Percentiles rank a stretch among this genome's conserved stretches.
These are phyloP conservation scores for Sphagnum contortum DNA, from an alignment of 225 moss, liverwort and hornwort genomes.

Conservation along the genomic window DNA sequence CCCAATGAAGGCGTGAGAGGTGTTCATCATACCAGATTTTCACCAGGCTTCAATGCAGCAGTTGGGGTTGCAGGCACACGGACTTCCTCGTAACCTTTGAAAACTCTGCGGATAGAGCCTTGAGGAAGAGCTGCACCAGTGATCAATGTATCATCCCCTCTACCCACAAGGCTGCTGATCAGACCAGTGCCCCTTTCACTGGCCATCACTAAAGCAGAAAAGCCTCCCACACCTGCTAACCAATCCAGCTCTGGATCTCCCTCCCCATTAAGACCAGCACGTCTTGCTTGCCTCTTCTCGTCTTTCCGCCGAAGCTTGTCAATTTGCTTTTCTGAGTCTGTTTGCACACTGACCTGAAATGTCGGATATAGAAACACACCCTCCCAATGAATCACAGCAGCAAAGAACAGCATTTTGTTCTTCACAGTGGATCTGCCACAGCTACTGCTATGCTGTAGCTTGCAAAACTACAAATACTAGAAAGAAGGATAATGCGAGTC, in stretches of 20 bases:
- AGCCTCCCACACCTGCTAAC: conserved; percentile 74
- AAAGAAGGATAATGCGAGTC: neutral
- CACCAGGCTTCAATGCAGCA: conserved; percentile 58
- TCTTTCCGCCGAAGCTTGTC: conserved; percentile 94
- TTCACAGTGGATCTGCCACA: no score
- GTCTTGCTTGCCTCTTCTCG: conserved; percentile 85
- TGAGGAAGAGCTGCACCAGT: conserved; percentile 63
- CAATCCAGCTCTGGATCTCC: conserved; percentile 81
- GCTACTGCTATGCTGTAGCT: no score
- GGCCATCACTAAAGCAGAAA: conserved; percentile 77
- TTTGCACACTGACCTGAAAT: conserved; percentile 85
- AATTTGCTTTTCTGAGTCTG: conserved; percentile 70
- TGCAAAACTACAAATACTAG: no score
- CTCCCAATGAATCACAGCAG: no score
- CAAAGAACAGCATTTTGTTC: no score
- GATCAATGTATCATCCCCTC: conserved; percentile 72
- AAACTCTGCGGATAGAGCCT: conserved; percentile 70
- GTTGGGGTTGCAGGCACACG: conserved; percentile 80
- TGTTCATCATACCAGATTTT: conserved; percentile 57
- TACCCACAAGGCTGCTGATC: conserved; percentile 68
- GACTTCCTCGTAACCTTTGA: conserved; percentile 97
- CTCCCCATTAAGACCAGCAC: conserved; percentile 52
- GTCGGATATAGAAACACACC: neutral
- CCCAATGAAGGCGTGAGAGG: no score
- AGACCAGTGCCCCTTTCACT: conserved; percentile 56